Percentiles rank a stretch among this genome's conserved stretches.
These are phyloP conservation scores for Geotrichum restrictum DNA, from an alignment of 1,139 yeast genomes.

Conservation along the genomic window DNA sequence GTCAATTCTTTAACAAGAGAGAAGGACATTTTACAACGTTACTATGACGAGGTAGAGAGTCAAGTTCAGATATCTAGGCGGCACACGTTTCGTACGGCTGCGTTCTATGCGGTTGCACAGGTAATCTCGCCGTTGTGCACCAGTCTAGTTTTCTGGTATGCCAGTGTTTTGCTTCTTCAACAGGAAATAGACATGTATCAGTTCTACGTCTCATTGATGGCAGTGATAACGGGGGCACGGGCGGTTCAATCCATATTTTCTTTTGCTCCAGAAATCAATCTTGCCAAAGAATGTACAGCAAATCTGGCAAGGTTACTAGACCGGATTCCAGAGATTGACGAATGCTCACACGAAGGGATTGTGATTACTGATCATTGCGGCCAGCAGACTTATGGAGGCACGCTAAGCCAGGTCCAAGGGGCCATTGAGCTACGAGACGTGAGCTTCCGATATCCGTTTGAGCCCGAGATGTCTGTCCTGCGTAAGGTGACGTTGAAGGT, in stretches of 20 bases:
- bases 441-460: slow-evolving; percentile 75
- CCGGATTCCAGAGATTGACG: slow-evolving; percentile 56
- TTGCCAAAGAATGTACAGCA: slow-evolving; percentile 57
- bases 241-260: slow-evolving; percentile 82
- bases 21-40: slow-evolving; percentile 34
- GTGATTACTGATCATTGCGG: slow-evolving; percentile 25
- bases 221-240: slow-evolving; percentile 76
- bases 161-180: slow-evolving; percentile 35
- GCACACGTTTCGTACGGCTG: slow-evolving; percentile 33
- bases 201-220: slow-evolving; percentile 40
- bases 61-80: slow-evolving; percentile 35
- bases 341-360: slow-evolving; percentile 51
- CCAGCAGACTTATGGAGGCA: slow-evolving; percentile 14
- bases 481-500: slow-evolving; percentile 61
- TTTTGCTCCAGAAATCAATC: slow-evolving; percentile 72
- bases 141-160: slow-evolving; percentile 43
- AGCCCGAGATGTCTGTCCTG: slow-evolving; percentile 68
- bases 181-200: slow-evolving; percentile 31
- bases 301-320: slow-evolving; percentile 73
- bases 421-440: slow-evolving; percentile 62
- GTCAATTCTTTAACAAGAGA: slow-evolving; percentile 41
- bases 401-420: slow-evolving; percentile 42
- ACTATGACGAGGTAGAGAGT: slow-evolving; percentile 31
- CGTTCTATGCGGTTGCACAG: slow-evolving; percentile 37
- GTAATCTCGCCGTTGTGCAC: slow-evolving; percentile 40